These are phyloP conservation scores for Aegilops speltoides DNA, from an alignment of 176 grass and related monocot genomes.

Conservation along the genomic window DNA sequence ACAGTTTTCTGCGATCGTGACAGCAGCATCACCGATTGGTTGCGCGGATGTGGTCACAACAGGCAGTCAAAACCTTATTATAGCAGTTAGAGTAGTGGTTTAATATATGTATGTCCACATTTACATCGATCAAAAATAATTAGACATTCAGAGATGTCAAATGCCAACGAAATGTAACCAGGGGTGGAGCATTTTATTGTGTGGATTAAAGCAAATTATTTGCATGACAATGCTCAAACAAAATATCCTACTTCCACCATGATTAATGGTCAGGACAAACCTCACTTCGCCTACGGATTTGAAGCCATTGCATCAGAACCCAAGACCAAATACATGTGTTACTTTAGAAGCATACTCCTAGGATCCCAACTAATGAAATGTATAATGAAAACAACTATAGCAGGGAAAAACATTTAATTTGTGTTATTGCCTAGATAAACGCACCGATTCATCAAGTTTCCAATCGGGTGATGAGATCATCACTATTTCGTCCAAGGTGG, in stretches of 20 bases:
- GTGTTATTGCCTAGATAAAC: background rate
- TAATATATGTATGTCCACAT: too few species aligned
- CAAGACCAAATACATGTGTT: background rate
- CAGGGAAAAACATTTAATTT: background rate
- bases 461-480: background rate
- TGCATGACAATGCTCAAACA: background rate
- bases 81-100: too few species aligned
- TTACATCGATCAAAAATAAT: too few species aligned
- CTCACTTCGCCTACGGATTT: background rate
- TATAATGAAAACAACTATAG: background rate
- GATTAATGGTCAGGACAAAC: background rate
- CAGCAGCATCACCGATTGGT: too few species aligned
- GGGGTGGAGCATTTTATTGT: background rate
- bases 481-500: background rate
- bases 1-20: too few species aligned
- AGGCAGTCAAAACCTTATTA: too few species aligned
- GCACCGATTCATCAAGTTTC: background rate
- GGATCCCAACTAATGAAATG: slow-evolving; percentile 3
- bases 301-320: background rate
- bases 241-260: background rate
- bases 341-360: background rate
- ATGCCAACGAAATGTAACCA: background rate
- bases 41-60: too few species aligned
- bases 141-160: background rate
- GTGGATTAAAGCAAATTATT: background rate